A percentile compares a stretch with the other conserved stretches of the same genome.
Conservation (phyloP, 768 basidiomycete genomes). For the Lactarius pseudohatsudake region DNA sequence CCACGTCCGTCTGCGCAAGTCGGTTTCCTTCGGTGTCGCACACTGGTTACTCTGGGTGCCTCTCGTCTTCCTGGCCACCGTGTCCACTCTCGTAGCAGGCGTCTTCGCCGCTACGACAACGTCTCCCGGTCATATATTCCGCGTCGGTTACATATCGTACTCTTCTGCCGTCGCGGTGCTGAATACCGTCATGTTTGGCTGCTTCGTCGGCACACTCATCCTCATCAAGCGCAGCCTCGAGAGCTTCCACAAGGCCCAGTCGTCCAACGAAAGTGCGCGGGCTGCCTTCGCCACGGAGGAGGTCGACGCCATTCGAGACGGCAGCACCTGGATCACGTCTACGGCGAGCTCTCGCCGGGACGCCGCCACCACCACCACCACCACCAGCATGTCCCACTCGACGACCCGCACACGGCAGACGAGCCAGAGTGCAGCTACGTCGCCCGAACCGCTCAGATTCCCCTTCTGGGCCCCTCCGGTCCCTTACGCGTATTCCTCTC, state of each 20-base stretch:
- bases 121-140: conserved; percentile 43
- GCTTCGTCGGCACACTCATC: conserved; percentile 60
- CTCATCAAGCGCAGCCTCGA: conserved; percentile 65
- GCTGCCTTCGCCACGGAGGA: conserved; percentile 72
- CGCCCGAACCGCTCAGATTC: conserved; percentile 44
- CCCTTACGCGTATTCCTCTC: conserved; percentile 52
- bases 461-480: conserved; percentile 52
- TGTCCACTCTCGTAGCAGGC: conserved; percentile 60
- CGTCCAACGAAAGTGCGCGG: conserved; percentile 53
- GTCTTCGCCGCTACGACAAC: conserved; percentile 55
- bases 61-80: conserved; percentile 50
- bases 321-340: conserved; percentile 81
- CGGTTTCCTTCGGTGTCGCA: conserved; percentile 64
- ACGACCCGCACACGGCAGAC: conserved; percentile 54
- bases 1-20: conserved; percentile 67
- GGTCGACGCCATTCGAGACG: conserved; percentile 69
- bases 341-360: conserved; percentile 52
- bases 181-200: conserved; percentile 55
- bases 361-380: conserved; percentile 43
- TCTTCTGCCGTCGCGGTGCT: conserved; percentile 50
- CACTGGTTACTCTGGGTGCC: conserved; percentile 79
- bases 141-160: conserved; percentile 61
- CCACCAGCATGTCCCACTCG: conserved; percentile 63
- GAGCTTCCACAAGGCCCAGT: conserved; percentile 50
- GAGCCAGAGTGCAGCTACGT: conserved; percentile 38